Evolutionary conservation across 768 basidiomycete genomes (phyloP).

Genomic region (Boletus rubescentipes): DNA sequence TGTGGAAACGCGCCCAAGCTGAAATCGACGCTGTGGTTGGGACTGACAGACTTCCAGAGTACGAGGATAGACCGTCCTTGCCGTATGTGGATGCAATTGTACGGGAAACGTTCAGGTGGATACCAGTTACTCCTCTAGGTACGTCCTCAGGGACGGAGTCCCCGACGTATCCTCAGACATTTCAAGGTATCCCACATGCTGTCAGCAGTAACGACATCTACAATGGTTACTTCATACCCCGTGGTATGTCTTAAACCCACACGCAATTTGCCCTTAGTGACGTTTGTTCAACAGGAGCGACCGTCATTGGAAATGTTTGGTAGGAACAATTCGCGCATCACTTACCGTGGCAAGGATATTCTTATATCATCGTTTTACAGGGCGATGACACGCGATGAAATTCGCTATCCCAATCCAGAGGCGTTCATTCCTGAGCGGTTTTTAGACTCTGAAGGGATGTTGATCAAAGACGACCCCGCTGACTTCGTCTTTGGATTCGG

Average conservation of each 20-base stretch:
- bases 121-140: neutral
- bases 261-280: neutral
- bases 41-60: neutral
- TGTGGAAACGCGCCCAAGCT: neutral
- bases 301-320: neutral
- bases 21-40: neutral
- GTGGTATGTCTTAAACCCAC: neutral
- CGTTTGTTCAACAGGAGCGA: neutral
- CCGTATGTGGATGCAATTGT: neutral
- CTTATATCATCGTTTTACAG: neutral
- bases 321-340: neutral
- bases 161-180: neutral
- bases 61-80: neutral
- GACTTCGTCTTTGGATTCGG: too few relatives aligned
- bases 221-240: neutral
- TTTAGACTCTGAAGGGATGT: neutral
- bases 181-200: neutral
- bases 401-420: neutral
- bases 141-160: too few relatives aligned
- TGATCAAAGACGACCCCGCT: too few relatives aligned
- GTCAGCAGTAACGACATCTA: neutral
- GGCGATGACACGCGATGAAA: neutral
- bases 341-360: neutral
- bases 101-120: neutral
- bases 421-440: neutral